phyloP scores from a whole-genome alignment of 2,329 filamentous ascomycete genomes.

The Coniochaeta ligniaria region DNA sequence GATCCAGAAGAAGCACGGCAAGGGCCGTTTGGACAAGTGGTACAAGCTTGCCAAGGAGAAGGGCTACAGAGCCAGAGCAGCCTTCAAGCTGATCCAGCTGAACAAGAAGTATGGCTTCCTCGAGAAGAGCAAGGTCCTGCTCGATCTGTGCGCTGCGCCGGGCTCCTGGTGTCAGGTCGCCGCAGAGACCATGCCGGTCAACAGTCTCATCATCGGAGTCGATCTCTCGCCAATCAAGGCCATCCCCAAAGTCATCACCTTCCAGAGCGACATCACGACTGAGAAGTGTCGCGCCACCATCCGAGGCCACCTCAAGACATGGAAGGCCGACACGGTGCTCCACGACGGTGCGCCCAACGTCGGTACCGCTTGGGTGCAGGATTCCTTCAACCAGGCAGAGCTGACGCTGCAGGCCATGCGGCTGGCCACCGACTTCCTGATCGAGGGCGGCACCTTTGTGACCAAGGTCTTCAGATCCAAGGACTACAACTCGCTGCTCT shows the following conservation, averaged over 20 bases:
- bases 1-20: conserved; percentile 98
- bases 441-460: conserved; percentile 85
- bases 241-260: conserved; percentile 88
- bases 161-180: conserved; percentile 97
- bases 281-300: conserved; percentile 92
- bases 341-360: conserved; percentile 98
- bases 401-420: conserved; percentile 86
- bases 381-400: conserved; percentile 96
- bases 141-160: conserved; percentile 96
- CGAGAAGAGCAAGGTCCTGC: conserved; percentile 89
- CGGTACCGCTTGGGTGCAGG: conserved; percentile 95
- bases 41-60: conserved; percentile 98
- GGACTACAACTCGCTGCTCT: conserved; percentile 90
- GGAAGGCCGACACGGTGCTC: conserved; percentile 92
- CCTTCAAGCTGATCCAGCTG: conserved; percentile 95
- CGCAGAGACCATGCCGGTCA: conserved; percentile 86
- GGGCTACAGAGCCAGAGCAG: conserved; percentile 89
- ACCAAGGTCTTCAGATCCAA: conserved; percentile 97
- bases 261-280: conserved; percentile 96
- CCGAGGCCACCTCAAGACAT: conserved; percentile 82
- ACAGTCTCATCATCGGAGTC: conserved; percentile 87
- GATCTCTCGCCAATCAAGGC: conserved; percentile 94
- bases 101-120: conserved; percentile 99
- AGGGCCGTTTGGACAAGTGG: conserved; percentile 98
- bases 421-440: conserved; percentile 86